Evolutionary conservation across 805 yeast species (phyloP).

Genomic region (Candida ascalaphidarum): DNA sequence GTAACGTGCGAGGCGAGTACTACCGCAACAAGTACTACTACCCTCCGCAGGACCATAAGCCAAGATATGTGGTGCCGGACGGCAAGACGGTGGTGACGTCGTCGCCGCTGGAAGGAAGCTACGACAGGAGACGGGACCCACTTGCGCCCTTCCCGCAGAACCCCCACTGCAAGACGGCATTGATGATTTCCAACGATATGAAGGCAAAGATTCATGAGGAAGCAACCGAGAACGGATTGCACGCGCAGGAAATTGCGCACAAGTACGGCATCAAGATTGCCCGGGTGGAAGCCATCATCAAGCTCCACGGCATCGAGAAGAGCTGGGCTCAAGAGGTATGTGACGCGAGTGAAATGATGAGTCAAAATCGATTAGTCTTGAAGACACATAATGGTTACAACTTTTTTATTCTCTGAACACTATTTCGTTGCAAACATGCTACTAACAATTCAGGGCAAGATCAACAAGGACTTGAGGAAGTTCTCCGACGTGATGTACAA

Average conservation of each 20-base stretch:
- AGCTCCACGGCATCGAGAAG: conserved; percentile 57
- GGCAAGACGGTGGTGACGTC: conserved; percentile 25
- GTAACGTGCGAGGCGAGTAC: conserved; percentile 77
- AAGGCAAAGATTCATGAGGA: conserved; percentile 55
- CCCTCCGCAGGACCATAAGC: conserved; percentile 58
- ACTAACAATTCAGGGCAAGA: conserved; percentile 39
- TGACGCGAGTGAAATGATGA: conserved; percentile 34
- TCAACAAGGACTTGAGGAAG: conserved; percentile 47
- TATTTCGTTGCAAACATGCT: conserved; percentile 2
- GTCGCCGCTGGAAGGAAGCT: conserved; percentile 1
- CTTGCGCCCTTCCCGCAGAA: conserved; percentile 82
- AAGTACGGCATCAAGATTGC: conserved; percentile 74
- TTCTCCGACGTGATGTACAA: conserved; percentile 59
- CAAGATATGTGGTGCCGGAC: conserved; percentile 63
- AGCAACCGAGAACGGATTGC: conserved; percentile 40
- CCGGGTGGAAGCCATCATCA: conserved; percentile 81
- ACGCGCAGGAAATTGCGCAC: conserved; percentile 68
- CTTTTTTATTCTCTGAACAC: conserved; percentile 4
- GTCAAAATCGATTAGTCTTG: conserved; percentile 67
- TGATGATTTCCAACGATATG: conserved; percentile 48
- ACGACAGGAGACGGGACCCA: conserved; percentile 12
- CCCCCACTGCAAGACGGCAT: conserved; percentile 58
- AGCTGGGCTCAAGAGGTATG: conserved; percentile 55
- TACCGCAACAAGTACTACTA: conserved; percentile 64
- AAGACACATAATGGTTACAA: conserved; percentile 60